Base-by-base conservation (phyloP, 805 yeast genomes). In the Candida boleticola region DNA sequence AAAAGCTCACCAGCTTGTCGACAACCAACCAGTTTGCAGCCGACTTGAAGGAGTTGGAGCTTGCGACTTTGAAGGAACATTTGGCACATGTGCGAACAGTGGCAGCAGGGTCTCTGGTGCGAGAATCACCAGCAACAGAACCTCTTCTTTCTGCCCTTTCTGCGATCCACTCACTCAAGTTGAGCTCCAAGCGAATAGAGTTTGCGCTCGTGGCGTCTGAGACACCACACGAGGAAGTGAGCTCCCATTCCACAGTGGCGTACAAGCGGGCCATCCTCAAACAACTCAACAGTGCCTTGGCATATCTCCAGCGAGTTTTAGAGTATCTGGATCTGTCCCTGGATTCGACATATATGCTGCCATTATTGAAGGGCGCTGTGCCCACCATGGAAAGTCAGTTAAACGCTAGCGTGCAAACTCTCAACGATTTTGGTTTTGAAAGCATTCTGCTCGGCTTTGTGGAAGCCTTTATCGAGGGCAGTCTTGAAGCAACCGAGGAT, bases 41-140 rank as follows among this genome's bases (percentile, higher is more conserved):
- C 10, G 43, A 39, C 18, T 30, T 53, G 22, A 45, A 51, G 11
- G 45, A 46, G 23, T n/a, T 47, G 10, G 47, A 46, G 29, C 23
- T 51, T 11, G 19, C 13, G 19, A 13, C 21, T n/a, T 26, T 36
- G 18, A 11, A 21, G 19, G 32, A 36, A 11, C 39, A 36, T 25
- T 27, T 36, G 18, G 11, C 5, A 4, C 30, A 17, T 16, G 13
- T 27, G 18, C n/a, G n/a, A n/a, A n/a, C n/a, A n/a, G n/a, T n/a
- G n/a, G n/a, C n/a, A n/a, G n/a, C n/a, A n/a, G n/a, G n/a, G n/a
- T n/a, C n/a, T n/a, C n/a, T n/a, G n/a, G n/a, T n/a, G n/a, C n/a
- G n/a, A n/a, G n/a, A n/a, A n/a, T n/a, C n/a, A n/a, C n/a, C n/a
- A n/a, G n/a, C n/a, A n/a, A n/a, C n/a, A n/a, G n/a, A n/a, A n/a